phyloP scores from a whole-genome alignment of 352 stramenopile genomes.

The Phytophthora melonis region DNA sequence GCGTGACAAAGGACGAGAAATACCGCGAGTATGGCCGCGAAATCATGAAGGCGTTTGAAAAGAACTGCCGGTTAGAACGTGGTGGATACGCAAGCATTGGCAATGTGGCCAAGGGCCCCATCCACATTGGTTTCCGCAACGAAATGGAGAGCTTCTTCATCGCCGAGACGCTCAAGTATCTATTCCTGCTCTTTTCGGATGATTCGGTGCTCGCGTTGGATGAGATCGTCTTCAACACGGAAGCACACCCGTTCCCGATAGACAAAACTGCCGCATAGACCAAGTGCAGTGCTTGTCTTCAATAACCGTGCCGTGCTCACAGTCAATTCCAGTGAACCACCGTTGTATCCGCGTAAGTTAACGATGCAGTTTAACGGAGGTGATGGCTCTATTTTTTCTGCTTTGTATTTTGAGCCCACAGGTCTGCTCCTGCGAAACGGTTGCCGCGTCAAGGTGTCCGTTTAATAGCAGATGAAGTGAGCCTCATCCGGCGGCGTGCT shows the following conservation, averaged over 20 bases:
- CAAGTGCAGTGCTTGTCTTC: constrained; percentile 25
- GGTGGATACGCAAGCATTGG: constrained; percentile 73
- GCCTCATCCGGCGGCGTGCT: constrained; percentile 8
- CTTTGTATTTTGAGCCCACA: constrained; percentile 25
- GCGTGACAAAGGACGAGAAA: constrained; percentile 89
- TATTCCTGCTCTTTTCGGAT: constrained; percentile 93
- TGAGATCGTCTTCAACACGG: constrained; percentile 91
- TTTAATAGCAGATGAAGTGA: constrained; percentile 26
- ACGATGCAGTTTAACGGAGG: constrained; percentile 25
- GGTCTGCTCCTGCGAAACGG: constrained; percentile 5
- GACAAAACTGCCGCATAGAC: constrained; percentile 30
- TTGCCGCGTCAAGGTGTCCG: constrained; percentile 14
- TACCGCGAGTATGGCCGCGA: constrained; percentile 87
- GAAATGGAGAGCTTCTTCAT: constrained; percentile 95
- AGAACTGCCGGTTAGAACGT: constrained; percentile 67
- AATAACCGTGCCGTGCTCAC: constrained; percentile 3
- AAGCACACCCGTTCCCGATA: constrained; percentile 87
- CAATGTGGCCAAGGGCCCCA: constrained; percentile 62
- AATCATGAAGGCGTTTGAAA: constrained; percentile 91
- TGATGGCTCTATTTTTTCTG: constrained; percentile 20
- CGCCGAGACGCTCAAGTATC: constrained; percentile 95
- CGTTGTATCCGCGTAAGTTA: constrained; percentile 11
- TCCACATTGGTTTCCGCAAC: constrained; percentile 57
- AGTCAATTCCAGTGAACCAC: constrained; percentile 19
- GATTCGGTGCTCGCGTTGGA: constrained; percentile 83